A percentile compares a stretch with the other conserved stretches of the same genome.
Evolutionary conservation across 192 early-diverging fungal species (phyloP).

Genomic region (Entomortierella beljakovae): DNA sequence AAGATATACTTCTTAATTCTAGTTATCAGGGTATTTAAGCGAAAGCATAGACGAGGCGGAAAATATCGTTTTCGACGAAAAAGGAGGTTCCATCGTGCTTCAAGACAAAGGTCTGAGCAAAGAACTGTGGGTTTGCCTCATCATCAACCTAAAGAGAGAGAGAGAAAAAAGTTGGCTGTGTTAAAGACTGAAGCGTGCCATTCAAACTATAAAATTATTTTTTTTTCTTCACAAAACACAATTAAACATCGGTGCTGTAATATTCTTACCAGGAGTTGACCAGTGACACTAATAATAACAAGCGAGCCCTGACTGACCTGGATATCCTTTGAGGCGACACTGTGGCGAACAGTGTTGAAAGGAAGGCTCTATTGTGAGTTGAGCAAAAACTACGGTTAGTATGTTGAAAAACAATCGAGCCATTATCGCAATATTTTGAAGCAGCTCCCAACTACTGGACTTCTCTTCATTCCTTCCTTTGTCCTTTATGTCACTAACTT

Average conservation of each 20-base stretch:
- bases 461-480: not conserved
- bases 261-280: constrained; percentile 81
- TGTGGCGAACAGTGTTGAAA: constrained; percentile 80
- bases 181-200: not conserved
- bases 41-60: constrained; percentile 80
- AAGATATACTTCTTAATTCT: too few relatives aligned
- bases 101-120: constrained; percentile 90
- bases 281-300: constrained; percentile 87
- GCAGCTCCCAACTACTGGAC: not conserved
- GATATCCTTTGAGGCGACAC: constrained; percentile 81
- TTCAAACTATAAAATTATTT: not conserved
- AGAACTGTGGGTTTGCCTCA: constrained; percentile 83
- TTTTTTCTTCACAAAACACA: not conserved
- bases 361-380: constrained; percentile 69
- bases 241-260: too few relatives aligned
- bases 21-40: too few relatives aligned
- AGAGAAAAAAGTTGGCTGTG: not conserved
- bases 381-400: not conserved
- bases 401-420: not conserved
- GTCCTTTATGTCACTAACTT: constrained; percentile 28
- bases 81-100: constrained; percentile 74
- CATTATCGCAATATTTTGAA: not conserved
- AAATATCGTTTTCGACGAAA: constrained; percentile 91
- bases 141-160: constrained; percentile 73
- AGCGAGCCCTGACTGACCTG: constrained; percentile 73